Base-by-base conservation (phyloP, 148 eudicot genomes). In the Euryodendron excelsum region DNA sequence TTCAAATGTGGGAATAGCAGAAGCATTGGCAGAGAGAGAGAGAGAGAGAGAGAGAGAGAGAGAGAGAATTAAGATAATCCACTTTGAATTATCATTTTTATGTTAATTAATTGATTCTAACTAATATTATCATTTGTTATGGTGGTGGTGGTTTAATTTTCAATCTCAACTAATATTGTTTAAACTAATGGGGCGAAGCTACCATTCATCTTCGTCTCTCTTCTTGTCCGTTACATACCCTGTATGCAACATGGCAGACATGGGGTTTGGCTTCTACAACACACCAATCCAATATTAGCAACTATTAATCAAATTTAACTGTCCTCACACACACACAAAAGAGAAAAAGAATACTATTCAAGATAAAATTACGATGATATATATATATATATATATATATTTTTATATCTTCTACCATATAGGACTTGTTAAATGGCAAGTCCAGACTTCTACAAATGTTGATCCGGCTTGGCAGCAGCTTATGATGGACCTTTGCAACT, bases 141-240 rank as follows among this genome's bases (percentile, higher is more conserved):
- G 64, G 82, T 77, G 75, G 74, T 65, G 81, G 79, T 28, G 76
- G 28, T 67, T 69, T 21, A n/a, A 31, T 56, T 72, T 39, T 17
- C 8, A n/a, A 23, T 28, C 18, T 45, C 25, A 75, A 68, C 79
- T 73, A 71, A 60, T 52, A 12, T 79, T n/a, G 6, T 60, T 72
- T 82, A 72, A 48, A 77, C 76, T 62, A 74, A 78, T 55, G 67
- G 83, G 85, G 76, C 79, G 78, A 85, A 83, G 77, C 84, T 77
- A 80, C 79, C 86, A 53, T 78, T 50, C 77, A 67, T 66, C 70
- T 79, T 81, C 77, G 83, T 86, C 85, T 84, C 72, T 80, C 71
- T 47, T 67, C 65, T 79, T 82, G 84, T 84, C 82, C 70, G 79
- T 76, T 80, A 41, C 78, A 79, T 15, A 21, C 55, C 53, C 73